Evolutionary conservation across 163 green algal species (phyloP).

Genomic region (Scenedesmus sp.): DNA sequence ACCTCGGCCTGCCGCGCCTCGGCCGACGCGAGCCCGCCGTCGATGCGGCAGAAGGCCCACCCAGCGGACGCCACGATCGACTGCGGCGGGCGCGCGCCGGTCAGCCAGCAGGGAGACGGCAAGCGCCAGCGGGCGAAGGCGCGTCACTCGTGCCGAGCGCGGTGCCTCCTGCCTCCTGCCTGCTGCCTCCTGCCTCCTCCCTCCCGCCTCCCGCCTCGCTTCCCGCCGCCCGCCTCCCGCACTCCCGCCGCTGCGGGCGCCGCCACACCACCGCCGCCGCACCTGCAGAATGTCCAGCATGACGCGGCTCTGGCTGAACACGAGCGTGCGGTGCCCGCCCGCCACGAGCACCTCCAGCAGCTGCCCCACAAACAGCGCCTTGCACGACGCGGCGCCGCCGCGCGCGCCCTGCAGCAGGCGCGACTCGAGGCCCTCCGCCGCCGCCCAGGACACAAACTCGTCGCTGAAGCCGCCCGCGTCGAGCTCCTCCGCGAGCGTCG

Average conservation of each 20-base stretch:
- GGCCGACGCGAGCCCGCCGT: constrained; percentile 73
- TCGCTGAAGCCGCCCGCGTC: constrained; percentile 15
- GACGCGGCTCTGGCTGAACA: constrained; percentile 92
- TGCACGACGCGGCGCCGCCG: constrained; percentile 34
- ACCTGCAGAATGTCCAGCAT: constrained; percentile 95
- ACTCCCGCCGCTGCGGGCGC: no score
- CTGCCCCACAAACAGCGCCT: constrained; percentile 65
- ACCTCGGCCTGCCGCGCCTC: constrained; percentile 75
- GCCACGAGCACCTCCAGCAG: constrained; percentile 64
- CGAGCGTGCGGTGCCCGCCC: constrained; percentile 85
- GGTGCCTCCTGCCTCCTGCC: no score
- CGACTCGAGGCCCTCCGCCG: constrained; percentile 16
- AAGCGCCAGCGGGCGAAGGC: not conserved
- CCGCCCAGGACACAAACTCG: constrained; percentile 17
- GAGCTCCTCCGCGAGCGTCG: constrained; percentile 17
- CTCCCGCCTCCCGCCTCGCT: no score
- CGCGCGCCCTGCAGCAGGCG: constrained; percentile 55
- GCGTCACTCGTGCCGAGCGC: no score
- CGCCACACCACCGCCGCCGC: not conserved
- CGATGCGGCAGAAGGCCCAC: constrained; percentile 79
- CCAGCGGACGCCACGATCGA: constrained; percentile 56
- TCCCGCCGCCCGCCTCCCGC: no score
- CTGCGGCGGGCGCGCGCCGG: constrained; percentile 37
- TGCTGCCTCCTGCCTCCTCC: no score
- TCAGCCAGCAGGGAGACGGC: not conserved